phyloP scores from a whole-genome alignment of 805 yeast species.

The Candida dendrica region DNA sequence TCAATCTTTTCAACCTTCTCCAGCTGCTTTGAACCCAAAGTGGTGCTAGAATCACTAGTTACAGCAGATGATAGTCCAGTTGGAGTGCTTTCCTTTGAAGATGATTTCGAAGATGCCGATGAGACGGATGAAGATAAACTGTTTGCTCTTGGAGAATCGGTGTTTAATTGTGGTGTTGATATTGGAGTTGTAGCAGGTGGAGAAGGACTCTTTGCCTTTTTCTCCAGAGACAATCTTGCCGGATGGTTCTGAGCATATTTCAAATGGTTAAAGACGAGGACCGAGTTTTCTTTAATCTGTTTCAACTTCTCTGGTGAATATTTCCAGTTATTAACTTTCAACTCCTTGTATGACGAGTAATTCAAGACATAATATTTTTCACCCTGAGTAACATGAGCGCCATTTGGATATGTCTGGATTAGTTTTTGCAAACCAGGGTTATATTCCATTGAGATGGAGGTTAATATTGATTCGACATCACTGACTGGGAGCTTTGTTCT shows the following conservation, averaged over 20 bases:
- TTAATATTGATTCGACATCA: slow-evolving; percentile 23
- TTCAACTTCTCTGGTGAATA: slow-evolving; percentile 2
- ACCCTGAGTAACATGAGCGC: slow-evolving; percentile 19
- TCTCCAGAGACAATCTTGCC: slow-evolving; percentile 7
- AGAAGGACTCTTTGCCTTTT: background rate
- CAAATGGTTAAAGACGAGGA: slow-evolving; percentile 12
- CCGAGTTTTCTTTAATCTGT: slow-evolving; percentile 8
- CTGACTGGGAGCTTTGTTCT: slow-evolving; percentile 20
- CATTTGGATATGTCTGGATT: slow-evolving; percentile 22
- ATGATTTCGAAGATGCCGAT: background rate
- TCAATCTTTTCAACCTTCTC: too few relatives aligned
- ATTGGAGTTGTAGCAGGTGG: background rate
- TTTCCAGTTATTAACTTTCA: slow-evolving; percentile 10
- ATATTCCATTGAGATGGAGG: slow-evolving; percentile 21
- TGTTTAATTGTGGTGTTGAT: too few relatives aligned
- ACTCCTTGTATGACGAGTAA: slow-evolving; percentile 25
- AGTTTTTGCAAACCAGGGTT: slow-evolving; percentile 17
- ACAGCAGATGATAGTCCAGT: background rate
- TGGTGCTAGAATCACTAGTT: too few relatives aligned
- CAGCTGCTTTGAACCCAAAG: too few relatives aligned
- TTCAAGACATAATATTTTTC: slow-evolving; percentile 27
- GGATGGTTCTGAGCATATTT: slow-evolving; percentile 9
- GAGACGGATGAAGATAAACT: background rate
- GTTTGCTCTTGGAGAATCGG: background rate
- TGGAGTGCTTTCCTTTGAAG: background rate